Conservation (phyloP, 2,329 filamentous ascomycete species). For the Cyphellophora europaea region DNA sequence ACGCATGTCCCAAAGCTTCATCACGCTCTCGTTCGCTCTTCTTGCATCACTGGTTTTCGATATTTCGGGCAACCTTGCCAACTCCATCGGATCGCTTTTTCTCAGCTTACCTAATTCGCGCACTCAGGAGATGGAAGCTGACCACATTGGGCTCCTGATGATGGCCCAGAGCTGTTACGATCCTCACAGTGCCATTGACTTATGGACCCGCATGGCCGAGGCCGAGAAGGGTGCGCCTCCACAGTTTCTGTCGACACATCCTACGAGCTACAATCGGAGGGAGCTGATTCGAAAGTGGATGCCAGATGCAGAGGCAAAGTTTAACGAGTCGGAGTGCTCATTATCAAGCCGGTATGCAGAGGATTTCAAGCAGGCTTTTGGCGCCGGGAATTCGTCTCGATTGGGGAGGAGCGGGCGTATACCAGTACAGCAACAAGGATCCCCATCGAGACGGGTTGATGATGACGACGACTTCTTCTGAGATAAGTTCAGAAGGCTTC, state of each 20-base stretch:
- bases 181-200: conserved; percentile 43
- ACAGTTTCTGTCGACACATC: conserved; percentile 53
- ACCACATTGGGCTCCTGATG: conserved; percentile 53
- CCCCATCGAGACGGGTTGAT: too few relatives aligned
- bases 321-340: conserved; percentile 21
- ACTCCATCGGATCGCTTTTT: conserved; percentile 38
- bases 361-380: too few relatives aligned
- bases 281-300: conserved; percentile 45
- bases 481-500: too few relatives aligned
- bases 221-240: conserved; percentile 34
- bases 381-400: too few relatives aligned
- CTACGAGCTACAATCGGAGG: conserved; percentile 44
- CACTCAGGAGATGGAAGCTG: conserved; percentile 52
- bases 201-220: conserved; percentile 46
- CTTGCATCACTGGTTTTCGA: conserved; percentile 28
- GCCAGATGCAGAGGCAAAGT: conserved; percentile 29
- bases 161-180: conserved; percentile 55
- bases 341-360: too few relatives aligned
- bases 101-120: conserved; percentile 46
- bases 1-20: conserved; percentile 36
- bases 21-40: conserved; percentile 23
- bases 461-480: too few relatives aligned
- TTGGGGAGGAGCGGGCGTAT: too few relatives aligned
- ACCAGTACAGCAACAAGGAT: too few relatives aligned
- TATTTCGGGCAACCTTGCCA: conserved; percentile 27